Percentiles rank a stretch among this genome's conserved stretches.
phyloP scores from a whole-genome alignment of 2,329 filamentous ascomycete genomes.

The Coleophoma crateriformis region DNA sequence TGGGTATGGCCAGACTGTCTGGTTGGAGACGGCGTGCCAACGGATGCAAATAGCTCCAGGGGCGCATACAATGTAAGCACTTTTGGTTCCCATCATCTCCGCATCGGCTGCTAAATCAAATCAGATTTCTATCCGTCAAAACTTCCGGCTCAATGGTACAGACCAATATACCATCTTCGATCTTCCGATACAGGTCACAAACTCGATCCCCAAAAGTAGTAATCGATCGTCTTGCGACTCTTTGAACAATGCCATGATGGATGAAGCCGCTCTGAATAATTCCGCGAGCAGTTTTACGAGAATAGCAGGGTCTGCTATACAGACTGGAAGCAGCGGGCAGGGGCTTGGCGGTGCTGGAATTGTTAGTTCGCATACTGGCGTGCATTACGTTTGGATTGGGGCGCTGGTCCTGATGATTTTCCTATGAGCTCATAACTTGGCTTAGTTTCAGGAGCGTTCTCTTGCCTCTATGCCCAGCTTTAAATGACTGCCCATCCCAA shows the following conservation, averaged over 20 bases:
- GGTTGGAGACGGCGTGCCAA: slow-evolving; percentile 43
- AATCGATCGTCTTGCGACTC: slow-evolving; percentile 42
- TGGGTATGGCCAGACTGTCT: slow-evolving; percentile 69
- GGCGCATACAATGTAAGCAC: slow-evolving; percentile 53
- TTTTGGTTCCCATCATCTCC: too few relatives aligned
- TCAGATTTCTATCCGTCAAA: slow-evolving; percentile 65
- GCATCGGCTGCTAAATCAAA: slow-evolving; percentile 2
- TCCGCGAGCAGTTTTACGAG: slow-evolving; percentile 22
- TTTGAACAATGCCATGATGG: slow-evolving; percentile 45
- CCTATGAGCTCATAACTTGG: slow-evolving; percentile 12
- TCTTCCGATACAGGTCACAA: slow-evolving; percentile 63
- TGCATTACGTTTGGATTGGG: slow-evolving; percentile 28
- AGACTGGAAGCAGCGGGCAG: slow-evolving; percentile 23
- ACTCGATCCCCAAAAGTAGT: slow-evolving; percentile 45
- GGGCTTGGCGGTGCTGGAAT: slow-evolving; percentile 26
- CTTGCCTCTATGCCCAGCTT: too few relatives aligned
- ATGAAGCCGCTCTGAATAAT: slow-evolving; percentile 38
- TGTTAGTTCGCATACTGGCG: slow-evolving; percentile 27
- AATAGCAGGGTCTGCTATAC: slow-evolving; percentile 18
- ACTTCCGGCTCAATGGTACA: slow-evolving; percentile 58
- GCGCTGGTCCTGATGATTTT: slow-evolving; percentile 25
- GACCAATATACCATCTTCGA: slow-evolving; percentile 68
- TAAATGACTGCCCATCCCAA: too few relatives aligned
- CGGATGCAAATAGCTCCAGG: slow-evolving; percentile 36
- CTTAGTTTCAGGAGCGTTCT: too few relatives aligned